phyloP scores from a whole-genome alignment of 495 filamentous ascomycete species.

The Neurospora sp. region DNA sequence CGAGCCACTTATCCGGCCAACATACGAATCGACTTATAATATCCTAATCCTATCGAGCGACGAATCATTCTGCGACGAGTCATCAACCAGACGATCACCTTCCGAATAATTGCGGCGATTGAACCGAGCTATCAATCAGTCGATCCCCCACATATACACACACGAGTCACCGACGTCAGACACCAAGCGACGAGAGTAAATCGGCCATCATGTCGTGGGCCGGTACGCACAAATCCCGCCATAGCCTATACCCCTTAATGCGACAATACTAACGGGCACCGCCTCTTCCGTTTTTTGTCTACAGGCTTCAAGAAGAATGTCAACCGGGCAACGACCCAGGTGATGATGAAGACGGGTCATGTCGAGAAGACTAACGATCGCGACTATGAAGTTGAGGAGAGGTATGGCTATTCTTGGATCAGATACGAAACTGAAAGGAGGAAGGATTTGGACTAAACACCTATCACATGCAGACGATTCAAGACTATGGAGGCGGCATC shows the following conservation, averaged over 20 bases:
- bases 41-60: neutral
- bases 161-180: neutral
- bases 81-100: neutral
- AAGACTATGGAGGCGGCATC: slow-evolving; percentile 93
- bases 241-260: slow-evolving; percentile 3
- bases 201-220: slow-evolving; percentile 50
- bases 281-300: slow-evolving; percentile 3
- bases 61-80: neutral
- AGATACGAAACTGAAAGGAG: neutral
- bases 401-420: slow-evolving; percentile 37
- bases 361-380: slow-evolving; percentile 97
- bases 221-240: slow-evolving; percentile 31
- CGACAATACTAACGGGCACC: neutral
- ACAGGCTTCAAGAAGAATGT: slow-evolving; percentile 98
- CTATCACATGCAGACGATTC: slow-evolving; percentile 54
- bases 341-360: slow-evolving; percentile 99
- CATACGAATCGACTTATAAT: neutral
- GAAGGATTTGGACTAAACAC: neutral
- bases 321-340: slow-evolving; percentile 96
- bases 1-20: neutral
- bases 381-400: slow-evolving; percentile 96
- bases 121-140: neutral
- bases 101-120: neutral
- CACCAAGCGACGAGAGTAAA: neutral
- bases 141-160: neutral